phyloP scores from a whole-genome alignment of 2,329 filamentous ascomycete genomes.

The Penicillium sp. region DNA sequence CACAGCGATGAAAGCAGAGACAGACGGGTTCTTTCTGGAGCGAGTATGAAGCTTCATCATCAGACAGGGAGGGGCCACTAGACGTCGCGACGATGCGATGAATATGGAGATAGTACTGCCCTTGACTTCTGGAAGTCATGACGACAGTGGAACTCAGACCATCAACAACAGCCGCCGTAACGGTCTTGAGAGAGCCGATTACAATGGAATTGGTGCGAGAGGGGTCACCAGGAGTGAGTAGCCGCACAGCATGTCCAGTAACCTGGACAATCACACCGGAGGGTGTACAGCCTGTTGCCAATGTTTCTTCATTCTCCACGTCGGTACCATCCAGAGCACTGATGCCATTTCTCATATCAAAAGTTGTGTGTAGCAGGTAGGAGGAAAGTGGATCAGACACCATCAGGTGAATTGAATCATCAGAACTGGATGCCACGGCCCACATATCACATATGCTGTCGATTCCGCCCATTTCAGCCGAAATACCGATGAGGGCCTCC shows the following conservation, averaged over 20 bases:
- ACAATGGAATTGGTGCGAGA: slow-evolving; percentile 22
- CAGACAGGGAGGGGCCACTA: slow-evolving; percentile 19
- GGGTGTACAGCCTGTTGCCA: slow-evolving; percentile 42
- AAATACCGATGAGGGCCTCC: slow-evolving; percentile 60
- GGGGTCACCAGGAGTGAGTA: slow-evolving; percentile 27
- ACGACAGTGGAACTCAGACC: slow-evolving; percentile 28
- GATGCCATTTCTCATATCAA: slow-evolving; percentile 38
- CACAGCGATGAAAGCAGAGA: slow-evolving; percentile 32
- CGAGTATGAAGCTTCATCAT: slow-evolving; percentile 21
- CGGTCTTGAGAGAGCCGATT: slow-evolving; percentile 24
- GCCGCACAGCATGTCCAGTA: slow-evolving; percentile 37
- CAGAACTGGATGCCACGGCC: slow-evolving; percentile 37
- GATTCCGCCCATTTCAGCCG: slow-evolving; percentile 41
- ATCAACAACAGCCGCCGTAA: slow-evolving; percentile 32
- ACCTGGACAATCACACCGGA: slow-evolving; percentile 42
- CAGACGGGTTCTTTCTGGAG: slow-evolving; percentile 39
- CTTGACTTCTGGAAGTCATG: slow-evolving; percentile 26
- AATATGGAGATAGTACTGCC: slow-evolving; percentile 30
- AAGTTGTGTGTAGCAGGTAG: slow-evolving; percentile 37
- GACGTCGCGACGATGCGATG: slow-evolving; percentile 21
- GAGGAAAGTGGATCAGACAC: slow-evolving; percentile 43
- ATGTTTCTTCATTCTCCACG: slow-evolving; percentile 43
- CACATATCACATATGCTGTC: slow-evolving; percentile 44
- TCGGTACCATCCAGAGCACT: slow-evolving; percentile 38
- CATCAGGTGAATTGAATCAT: slow-evolving; percentile 38